Base-by-base conservation (phyloP, 2,329 filamentous ascomycete species). In the Cercospora zeae-maydis region DNA sequence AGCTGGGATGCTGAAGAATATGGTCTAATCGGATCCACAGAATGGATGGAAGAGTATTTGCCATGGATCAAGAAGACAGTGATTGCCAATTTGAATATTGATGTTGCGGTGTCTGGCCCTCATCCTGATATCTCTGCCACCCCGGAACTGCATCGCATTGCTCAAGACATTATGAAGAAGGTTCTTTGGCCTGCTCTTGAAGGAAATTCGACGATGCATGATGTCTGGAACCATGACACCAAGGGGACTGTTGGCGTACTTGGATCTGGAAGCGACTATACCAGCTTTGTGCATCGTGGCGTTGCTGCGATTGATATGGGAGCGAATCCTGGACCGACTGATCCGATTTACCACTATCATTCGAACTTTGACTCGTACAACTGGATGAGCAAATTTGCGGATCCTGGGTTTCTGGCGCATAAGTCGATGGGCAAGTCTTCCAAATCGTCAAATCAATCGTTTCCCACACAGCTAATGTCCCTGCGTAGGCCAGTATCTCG, bases 61-160 rank as follows among this genome's bases (percentile, higher is more conserved):
- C 55, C 78, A 1, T 82, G 80, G 80, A 70, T 82, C 37, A 78
- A 75, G 53, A 74, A 69, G 2, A 74, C 78, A 4, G 76, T 77
- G 2, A 75, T 82, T 3, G 77, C 79, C 0, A 83, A 84, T 57
- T 74, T 84, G 53, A 84, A 84, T 68, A 74, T 84, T 34, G 82
- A 84, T 49, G 75, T 81, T 2, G 82, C 80, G 0, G 77, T 79
- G 2, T 76, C 77, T 5, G 81, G 81, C 75, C 83, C 85, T 0
- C 62, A 80, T n/a, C 90, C 93, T 70, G 69, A 70, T 4, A 83
- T 86, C 27, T 79, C 83, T 0, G 89, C 89, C 0, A 89, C 89
- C 7, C 91, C 91, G 0, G 79, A 95, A 3, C 80, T 96, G 19
- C 86, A 92, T 74, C 83, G 86, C 61, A 80, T 91, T 6, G 81